These are phyloP conservation scores for Klebsormidium nitens DNA, from an alignment of 139 green algal genomes.

Conservation along the genomic window DNA sequence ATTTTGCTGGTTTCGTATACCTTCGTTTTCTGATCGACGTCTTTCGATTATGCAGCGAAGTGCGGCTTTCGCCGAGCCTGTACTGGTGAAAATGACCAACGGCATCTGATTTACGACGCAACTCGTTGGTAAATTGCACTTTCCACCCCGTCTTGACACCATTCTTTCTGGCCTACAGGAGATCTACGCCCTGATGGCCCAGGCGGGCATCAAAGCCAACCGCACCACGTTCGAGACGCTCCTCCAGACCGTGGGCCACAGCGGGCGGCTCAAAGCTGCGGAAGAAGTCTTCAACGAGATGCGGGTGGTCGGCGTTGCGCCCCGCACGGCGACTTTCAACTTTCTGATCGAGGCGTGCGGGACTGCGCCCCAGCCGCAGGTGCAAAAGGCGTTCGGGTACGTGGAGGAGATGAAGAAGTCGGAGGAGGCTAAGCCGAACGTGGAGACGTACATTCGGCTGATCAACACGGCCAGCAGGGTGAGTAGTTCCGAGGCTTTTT, in stretches of 20 bases:
- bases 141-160: no score
- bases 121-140: no score
- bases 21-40: no score
- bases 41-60: no score
- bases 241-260: constrained; percentile 1
- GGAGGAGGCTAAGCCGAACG: not conserved
- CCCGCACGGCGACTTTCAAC: constrained; percentile 9
- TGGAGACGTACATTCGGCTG: constrained; percentile 6
- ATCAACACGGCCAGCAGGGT: constrained; percentile 16
- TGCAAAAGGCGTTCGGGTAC: not conserved
- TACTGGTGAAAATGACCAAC: no score
- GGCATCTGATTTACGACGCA: no score
- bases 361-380: constrained; percentile 1
- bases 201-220: not conserved
- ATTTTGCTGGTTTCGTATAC: no score
- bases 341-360: constrained; percentile 17
- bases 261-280: not conserved
- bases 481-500: no score
- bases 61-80: no score
- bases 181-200: constrained; percentile 16
- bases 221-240: constrained; percentile 18
- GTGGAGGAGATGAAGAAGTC: not conserved
- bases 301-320: not conserved
- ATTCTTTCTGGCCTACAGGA: no score
- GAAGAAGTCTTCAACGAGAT: constrained; percentile 25